phyloP scores from a whole-genome alignment of 768 basidiomycete species.

The Wakefieldia striispora region DNA sequence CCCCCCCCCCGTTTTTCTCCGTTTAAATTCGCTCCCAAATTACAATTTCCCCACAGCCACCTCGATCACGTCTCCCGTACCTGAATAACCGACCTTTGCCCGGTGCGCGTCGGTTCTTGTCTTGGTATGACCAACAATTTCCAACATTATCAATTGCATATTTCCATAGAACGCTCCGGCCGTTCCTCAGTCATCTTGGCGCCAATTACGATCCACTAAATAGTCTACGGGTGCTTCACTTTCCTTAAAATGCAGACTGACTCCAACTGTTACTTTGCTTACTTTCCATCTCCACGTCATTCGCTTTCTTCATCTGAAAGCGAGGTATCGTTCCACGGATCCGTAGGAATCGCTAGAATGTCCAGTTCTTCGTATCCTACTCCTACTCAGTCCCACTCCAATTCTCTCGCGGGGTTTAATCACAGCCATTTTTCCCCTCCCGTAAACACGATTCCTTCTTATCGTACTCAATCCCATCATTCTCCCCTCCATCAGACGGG shows the following conservation, averaged over 20 bases:
- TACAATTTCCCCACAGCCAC: slow-evolving; percentile 35
- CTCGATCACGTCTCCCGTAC: slow-evolving; percentile 31
- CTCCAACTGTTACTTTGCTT: slow-evolving; percentile 19
- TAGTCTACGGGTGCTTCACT: background rate
- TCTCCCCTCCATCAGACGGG: slow-evolving; percentile 14
- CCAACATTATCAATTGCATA: slow-evolving; percentile 36
- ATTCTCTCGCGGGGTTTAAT: slow-evolving; percentile 11
- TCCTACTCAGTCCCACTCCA: slow-evolving; percentile 17
- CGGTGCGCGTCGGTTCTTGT: slow-evolving; percentile 31
- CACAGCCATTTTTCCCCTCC: slow-evolving; percentile 22
- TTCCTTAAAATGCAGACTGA: slow-evolving; percentile 32
- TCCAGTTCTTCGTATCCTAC: slow-evolving; percentile 21
- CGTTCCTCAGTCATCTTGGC: slow-evolving; percentile 23
- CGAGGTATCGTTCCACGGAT: slow-evolving; percentile 5
- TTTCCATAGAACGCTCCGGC: slow-evolving; percentile 33
- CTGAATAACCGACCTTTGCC: slow-evolving; percentile 28
- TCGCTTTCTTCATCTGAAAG: slow-evolving; percentile 13
- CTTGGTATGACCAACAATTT: slow-evolving; percentile 36
- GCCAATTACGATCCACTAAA: slow-evolving; percentile 19
- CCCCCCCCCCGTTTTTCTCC: slow-evolving; percentile 22
- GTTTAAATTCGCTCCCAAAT: slow-evolving; percentile 14
- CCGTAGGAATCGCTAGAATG: slow-evolving; percentile 22
- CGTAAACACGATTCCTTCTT: slow-evolving; percentile 15
- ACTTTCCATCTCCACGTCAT: slow-evolving; percentile 20
- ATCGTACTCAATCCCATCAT: slow-evolving; percentile 16